Evolutionary conservation across 768 basidiomycete genomes (phyloP).

Genomic region (Russula lepida): DNA sequence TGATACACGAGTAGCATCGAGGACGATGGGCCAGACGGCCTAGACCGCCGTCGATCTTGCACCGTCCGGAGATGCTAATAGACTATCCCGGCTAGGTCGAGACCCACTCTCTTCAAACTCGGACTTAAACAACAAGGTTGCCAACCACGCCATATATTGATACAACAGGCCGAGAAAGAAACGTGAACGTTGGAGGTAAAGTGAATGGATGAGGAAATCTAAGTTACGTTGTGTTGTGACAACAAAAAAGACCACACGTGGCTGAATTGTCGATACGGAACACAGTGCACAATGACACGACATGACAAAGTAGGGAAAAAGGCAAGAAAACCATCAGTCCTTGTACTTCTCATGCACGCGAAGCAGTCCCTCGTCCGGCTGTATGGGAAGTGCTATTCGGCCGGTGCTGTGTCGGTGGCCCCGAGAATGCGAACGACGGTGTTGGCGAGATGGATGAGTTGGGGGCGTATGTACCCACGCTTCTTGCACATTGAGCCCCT

Average conservation of each 20-base stretch:
- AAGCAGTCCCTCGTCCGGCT: constrained; percentile 39
- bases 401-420: constrained; percentile 19
- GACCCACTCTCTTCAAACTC: neutral
- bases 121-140: neutral
- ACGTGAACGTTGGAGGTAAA: neutral
- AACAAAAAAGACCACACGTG: neutral
- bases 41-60: constrained; percentile 7
- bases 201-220: neutral
- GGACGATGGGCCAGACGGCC: constrained; percentile 8
- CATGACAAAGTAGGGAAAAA: neutral
- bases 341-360: constrained; percentile 26
- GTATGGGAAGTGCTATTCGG: constrained; percentile 33
- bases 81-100: neutral
- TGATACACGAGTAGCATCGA: neutral
- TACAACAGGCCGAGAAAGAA: constrained; percentile 12
- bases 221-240: neutral
- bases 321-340: neutral
- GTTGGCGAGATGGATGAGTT: constrained; percentile 24
- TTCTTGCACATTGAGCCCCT: constrained; percentile 46
- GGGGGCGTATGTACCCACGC: constrained; percentile 46
- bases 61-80: neutral
- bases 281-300: neutral
- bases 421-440: constrained; percentile 23
- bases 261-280: neutral
- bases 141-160: constrained; percentile 9